Conservation (phyloP, 1,139 yeast species). For the Oligophagozyma castellii region DNA sequence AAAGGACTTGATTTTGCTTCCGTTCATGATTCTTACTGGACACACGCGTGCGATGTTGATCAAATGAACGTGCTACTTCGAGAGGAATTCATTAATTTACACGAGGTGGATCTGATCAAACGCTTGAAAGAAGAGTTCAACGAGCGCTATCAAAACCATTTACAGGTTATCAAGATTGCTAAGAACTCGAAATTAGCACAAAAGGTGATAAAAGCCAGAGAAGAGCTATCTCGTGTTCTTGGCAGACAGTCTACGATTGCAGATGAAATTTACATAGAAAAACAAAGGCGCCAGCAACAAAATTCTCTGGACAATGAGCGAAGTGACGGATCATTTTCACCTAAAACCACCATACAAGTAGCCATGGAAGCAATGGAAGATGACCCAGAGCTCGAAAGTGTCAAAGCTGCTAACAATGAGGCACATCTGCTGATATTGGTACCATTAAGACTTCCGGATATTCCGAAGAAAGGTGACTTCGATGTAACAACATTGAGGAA, state of each 20-base stretch:
- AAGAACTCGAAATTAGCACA: constrained; percentile 39
- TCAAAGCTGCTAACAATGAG: constrained; percentile 20
- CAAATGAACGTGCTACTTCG: constrained; percentile 61
- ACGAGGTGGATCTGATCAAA: constrained; percentile 56
- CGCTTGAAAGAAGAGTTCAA: constrained; percentile 68
- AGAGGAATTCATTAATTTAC: constrained; percentile 67
- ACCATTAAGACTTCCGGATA: constrained; percentile 58
- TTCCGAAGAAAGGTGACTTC: constrained; percentile 75
- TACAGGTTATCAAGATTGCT: constrained; percentile 47
- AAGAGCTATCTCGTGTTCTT: constrained; percentile 34
- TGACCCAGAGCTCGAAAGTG: constrained; percentile 12
- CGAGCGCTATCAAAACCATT: constrained; percentile 59
- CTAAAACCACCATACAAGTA: constrained; percentile 59
- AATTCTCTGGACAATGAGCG: constrained; percentile 38
- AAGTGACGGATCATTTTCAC: too few relatives aligned
- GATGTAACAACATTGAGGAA: constrained; percentile 61
- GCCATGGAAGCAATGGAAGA: constrained; percentile 26
- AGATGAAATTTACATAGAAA: constrained; percentile 66
- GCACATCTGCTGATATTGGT: constrained; percentile 29
- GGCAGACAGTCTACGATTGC: constrained; percentile 49
- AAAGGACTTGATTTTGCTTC: constrained; percentile 71
- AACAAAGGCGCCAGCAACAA: constrained; percentile 43
- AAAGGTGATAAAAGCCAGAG: constrained; percentile 38
- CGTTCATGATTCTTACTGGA: constrained; percentile 98
- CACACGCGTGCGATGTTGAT: constrained; percentile 81